Evolutionary conservation across 441 rosid species (phyloP).

Genomic region (Mallotus japonicus): DNA sequence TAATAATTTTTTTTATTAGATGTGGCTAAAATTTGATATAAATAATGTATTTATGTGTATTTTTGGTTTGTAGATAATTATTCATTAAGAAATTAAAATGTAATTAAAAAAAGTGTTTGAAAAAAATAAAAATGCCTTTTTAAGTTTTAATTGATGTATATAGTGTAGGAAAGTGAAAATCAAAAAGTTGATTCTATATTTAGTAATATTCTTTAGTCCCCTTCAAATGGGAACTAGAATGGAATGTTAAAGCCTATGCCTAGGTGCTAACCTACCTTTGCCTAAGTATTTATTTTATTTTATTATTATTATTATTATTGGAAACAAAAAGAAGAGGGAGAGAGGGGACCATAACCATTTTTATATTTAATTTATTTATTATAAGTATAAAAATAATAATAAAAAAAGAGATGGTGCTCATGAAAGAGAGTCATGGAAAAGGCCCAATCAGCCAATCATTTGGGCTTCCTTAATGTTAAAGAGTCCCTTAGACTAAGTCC

Average conservation of each 20-base stretch:
- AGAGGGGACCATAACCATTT: background rate
- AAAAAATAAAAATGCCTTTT: background rate
- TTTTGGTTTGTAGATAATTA: too few species aligned
- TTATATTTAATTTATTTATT: background rate
- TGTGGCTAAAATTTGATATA: too few species aligned
- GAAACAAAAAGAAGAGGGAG: background rate
- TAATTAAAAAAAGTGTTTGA: too few species aligned
- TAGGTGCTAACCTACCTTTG: constrained; percentile 3
- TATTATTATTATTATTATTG: background rate
- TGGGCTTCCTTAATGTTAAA: constrained; percentile 26
- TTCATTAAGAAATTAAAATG: too few species aligned
- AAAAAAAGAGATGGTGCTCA: too few species aligned
- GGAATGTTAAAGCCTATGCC: background rate
- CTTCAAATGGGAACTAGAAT: constrained; percentile 26
- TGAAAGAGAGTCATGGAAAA: background rate
- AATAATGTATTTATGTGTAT: too few species aligned
- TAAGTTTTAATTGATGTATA: too few species aligned
- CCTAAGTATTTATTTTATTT: background rate
- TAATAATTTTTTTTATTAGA: too few species aligned
- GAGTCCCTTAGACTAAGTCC: constrained; percentile 11
- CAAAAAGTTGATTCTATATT: constrained; percentile 20
- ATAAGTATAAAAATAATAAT: too few species aligned
- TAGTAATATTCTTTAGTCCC: constrained; percentile 23
- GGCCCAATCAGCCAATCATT: constrained; percentile 31
- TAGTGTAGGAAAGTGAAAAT: background rate